Evolutionary conservation across 371 early-diverging fungal genomes (phyloP).

Genomic region (Conidiobolus coronatus): DNA sequence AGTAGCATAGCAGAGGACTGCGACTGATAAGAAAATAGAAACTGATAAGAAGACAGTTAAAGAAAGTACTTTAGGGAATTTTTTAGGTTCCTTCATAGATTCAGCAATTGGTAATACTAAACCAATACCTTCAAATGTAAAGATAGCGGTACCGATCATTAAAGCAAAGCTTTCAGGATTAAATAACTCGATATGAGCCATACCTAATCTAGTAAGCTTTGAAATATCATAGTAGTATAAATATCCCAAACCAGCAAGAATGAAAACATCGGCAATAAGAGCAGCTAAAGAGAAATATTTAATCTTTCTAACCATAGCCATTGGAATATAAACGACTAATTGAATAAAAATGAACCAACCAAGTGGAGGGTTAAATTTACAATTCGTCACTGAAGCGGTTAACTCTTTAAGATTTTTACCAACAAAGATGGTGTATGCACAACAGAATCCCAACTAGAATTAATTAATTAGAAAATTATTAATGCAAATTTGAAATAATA

Average conservation of each 20-base stretch:
- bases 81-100: slow-evolving; percentile 57
- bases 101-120: slow-evolving; percentile 44
- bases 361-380: slow-evolving; percentile 19
- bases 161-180: slow-evolving; percentile 44
- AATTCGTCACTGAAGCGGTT: slow-evolving; percentile 30
- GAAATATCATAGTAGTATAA: slow-evolving; percentile 45
- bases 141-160: slow-evolving; percentile 74
- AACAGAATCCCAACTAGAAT: slow-evolving; percentile 54
- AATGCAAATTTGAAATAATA: not conserved
- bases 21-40: slow-evolving; percentile 40
- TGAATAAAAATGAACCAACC: slow-evolving; percentile 37
- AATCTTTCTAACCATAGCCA: slow-evolving; percentile 62
- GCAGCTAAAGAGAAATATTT: slow-evolving; percentile 54
- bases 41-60: slow-evolving; percentile 40
- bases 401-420: slow-evolving; percentile 56
- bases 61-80: slow-evolving; percentile 42
- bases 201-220: slow-evolving; percentile 23
- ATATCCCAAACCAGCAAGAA: slow-evolving; percentile 52
- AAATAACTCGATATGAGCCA: slow-evolving; percentile 31
- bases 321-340: slow-evolving; percentile 49
- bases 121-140: slow-evolving; percentile 81
- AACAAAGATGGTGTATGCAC: slow-evolving; percentile 73
- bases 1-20: slow-evolving; percentile 51
- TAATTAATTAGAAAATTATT: not conserved
- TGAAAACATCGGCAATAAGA: slow-evolving; percentile 64